Conservation (phyloP, 2,329 filamentous ascomycete genomes). For the Talaromyces sp. region DNA sequence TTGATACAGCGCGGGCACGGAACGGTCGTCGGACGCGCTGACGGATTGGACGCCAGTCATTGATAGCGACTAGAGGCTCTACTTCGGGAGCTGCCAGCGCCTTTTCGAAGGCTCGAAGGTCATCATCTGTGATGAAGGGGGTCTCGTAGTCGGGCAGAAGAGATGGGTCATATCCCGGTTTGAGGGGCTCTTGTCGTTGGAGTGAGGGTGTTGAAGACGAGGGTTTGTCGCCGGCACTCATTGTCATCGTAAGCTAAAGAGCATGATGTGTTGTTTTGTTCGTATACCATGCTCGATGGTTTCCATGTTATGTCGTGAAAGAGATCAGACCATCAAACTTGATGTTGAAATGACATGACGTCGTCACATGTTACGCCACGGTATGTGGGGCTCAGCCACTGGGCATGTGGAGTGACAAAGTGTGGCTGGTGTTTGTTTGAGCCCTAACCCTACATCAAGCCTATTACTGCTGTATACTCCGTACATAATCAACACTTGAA, state of each 20-base stretch:
- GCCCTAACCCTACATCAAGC: conserved; percentile 4
- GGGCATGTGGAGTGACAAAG: background rate
- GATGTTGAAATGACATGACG: conserved; percentile 4
- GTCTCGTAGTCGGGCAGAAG: conserved; percentile 74
- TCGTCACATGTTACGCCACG: conserved; percentile 11
- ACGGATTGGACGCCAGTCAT: conserved; percentile 91
- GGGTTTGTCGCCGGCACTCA: conserved; percentile 32
- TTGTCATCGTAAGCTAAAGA: conserved; percentile 23
- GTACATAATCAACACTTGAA: background rate
- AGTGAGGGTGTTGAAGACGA: conserved; percentile 11
- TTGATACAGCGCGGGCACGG: conserved; percentile 41
- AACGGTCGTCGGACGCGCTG: conserved; percentile 60
- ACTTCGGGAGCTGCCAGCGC: conserved; percentile 81
- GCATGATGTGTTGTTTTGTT: conserved; percentile 14
- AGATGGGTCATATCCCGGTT: conserved; percentile 64
- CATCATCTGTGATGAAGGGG: conserved; percentile 71
- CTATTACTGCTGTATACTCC: background rate
- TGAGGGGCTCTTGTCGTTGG: conserved; percentile 25
- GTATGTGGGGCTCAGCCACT: background rate
- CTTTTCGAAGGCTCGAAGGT: conserved; percentile 74
- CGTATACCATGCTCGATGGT: background rate
- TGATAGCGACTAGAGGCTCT: conserved; percentile 77
- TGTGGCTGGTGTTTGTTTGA: background rate
- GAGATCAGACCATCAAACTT: background rate
- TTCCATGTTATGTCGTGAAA: background rate